Evolutionary conservation across 345 rosid genomes (phyloP), one percentile per base, ranked within the genome.

Genomic region (Moringa oleifera): DNA sequence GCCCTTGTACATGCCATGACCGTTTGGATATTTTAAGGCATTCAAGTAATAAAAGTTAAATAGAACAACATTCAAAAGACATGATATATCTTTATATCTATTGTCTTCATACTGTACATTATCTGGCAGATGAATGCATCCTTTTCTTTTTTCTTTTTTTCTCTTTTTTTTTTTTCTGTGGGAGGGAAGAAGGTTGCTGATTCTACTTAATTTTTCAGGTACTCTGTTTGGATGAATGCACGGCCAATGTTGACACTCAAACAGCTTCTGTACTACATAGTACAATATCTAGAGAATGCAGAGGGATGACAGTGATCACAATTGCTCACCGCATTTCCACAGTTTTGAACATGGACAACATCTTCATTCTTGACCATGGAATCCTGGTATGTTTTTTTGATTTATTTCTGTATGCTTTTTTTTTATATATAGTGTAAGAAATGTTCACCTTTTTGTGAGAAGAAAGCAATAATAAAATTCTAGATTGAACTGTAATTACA

Each of bases 321-420:
- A 85, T 93, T 63, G 98, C 98, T 51, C 97, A 93, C 62, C 94
- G 97, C 63, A 93, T 93, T 65, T 93, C 97, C 7, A 85, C 90
- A 1, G 88, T 93, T 59, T 59, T 83, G 68, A 80, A 71, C 50
- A 75, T 93, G 97, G 93, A 89, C 79, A 66, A 62, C 50, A 72
- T 93, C 67, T 72, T 89, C 4, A 68, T 93, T 70, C 91, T 93
- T 60, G 87, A 86, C 59, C 85, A 63, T 6, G 97, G 96, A 28
- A 70, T 62, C 61, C 75, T 93, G 81, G 90, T 87, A 70, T 15
- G 72, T 23, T 21, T 22, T 1, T 50, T 22, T 53, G 12, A 41
- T 36, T 24, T 0, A 15, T 19, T 17, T 5, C 23, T 58, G 2
- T 45, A 25, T 15, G 7, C 55, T 24, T 13, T 25, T 12, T 23